Percentiles rank a stretch among this genome's conserved stretches.
These are phyloP conservation scores for Penicillium ucsense DNA, from an alignment of 495 filamentous ascomycete species.

Conservation along the genomic window DNA sequence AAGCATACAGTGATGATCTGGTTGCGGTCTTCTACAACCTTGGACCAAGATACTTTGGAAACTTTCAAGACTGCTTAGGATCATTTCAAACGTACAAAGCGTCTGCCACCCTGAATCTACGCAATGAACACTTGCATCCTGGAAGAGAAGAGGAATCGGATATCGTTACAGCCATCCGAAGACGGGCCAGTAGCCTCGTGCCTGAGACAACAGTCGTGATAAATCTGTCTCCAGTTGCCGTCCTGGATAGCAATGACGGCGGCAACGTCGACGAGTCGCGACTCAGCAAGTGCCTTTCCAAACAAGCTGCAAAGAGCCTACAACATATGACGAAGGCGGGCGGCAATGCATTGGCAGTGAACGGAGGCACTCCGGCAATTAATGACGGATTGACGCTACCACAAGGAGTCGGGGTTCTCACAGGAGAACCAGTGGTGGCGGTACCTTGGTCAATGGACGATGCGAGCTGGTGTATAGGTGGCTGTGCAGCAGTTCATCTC, in stretches of 20 bases:
- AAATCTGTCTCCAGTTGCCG: slow-evolving; percentile 68
- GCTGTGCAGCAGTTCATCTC: slow-evolving; percentile 73
- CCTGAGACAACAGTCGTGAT: slow-evolving; percentile 77
- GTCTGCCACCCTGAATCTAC: slow-evolving; percentile 81
- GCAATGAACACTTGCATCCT: slow-evolving; percentile 84
- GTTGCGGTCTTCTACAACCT: slow-evolving; percentile 84
- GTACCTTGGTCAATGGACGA: slow-evolving; percentile 80
- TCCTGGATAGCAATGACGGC: slow-evolving; percentile 66
- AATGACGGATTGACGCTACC: slow-evolving; percentile 75
- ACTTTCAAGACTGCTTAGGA: slow-evolving; percentile 91
- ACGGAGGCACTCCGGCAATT: slow-evolving; percentile 76
- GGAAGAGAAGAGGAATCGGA: slow-evolving; percentile 89
- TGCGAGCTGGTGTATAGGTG: slow-evolving; percentile 83
- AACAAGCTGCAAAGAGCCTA: slow-evolving; percentile 60
- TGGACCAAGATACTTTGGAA: slow-evolving; percentile 83
- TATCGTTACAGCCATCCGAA: slow-evolving; percentile 76
- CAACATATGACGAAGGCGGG: slow-evolving; percentile 61
- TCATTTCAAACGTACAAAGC: slow-evolving; percentile 95
- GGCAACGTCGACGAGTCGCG: slow-evolving; percentile 61
- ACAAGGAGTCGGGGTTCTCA: slow-evolving; percentile 70
- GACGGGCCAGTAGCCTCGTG: slow-evolving; percentile 69
- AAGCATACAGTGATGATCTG: slow-evolving; percentile 83
- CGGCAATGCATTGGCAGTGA: slow-evolving; percentile 74
- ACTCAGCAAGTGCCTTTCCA: slow-evolving; percentile 67
- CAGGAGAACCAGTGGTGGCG: slow-evolving; percentile 74